Percentiles rank a stretch among this genome's conserved stretches.
Conservation (phyloP, 2,329 filamentous ascomycete genomes). For the Trichoderma sp. region DNA sequence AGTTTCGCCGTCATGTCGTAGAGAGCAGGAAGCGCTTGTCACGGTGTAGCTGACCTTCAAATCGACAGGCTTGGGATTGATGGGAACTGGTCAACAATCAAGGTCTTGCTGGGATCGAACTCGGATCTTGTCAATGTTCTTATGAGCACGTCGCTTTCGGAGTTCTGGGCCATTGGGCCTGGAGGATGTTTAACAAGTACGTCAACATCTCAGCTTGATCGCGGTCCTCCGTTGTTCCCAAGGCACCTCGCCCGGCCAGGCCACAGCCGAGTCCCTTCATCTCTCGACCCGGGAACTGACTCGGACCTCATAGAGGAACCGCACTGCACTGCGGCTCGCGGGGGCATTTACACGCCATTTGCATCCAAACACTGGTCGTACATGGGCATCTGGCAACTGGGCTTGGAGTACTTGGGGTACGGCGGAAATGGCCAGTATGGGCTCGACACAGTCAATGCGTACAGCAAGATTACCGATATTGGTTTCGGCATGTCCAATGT, state of each 20-base stretch:
- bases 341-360: constrained; percentile 58
- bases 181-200: constrained; percentile 57
- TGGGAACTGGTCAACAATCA: constrained; percentile 72
- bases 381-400: constrained; percentile 63
- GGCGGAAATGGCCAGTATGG: constrained; percentile 67
- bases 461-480: constrained; percentile 43
- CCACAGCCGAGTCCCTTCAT: background rate
- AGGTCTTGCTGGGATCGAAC: constrained; percentile 52
- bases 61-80: constrained; percentile 61
- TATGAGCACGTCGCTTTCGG: constrained; percentile 69
- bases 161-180: constrained; percentile 68
- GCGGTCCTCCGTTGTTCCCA: background rate
- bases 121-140: constrained; percentile 44
- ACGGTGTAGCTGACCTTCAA: background rate
- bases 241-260: constrained; percentile 2
- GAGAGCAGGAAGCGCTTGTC: background rate
- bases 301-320: constrained; percentile 45
- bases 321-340: constrained; percentile 59
- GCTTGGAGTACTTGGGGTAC: constrained; percentile 60
- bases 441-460: constrained; percentile 51
- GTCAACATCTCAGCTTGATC: constrained; percentile 33
- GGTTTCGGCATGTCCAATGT: constrained; percentile 49
- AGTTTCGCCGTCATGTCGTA: background rate
- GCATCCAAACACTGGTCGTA: constrained; percentile 60
- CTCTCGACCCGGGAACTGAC: constrained; percentile 30